A percentile compares a stretch with the other conserved stretches of the same genome.
Evolutionary conservation across 2,329 filamentous ascomycete species (phyloP).

Genomic region (Ophiostoma montium): DNA sequence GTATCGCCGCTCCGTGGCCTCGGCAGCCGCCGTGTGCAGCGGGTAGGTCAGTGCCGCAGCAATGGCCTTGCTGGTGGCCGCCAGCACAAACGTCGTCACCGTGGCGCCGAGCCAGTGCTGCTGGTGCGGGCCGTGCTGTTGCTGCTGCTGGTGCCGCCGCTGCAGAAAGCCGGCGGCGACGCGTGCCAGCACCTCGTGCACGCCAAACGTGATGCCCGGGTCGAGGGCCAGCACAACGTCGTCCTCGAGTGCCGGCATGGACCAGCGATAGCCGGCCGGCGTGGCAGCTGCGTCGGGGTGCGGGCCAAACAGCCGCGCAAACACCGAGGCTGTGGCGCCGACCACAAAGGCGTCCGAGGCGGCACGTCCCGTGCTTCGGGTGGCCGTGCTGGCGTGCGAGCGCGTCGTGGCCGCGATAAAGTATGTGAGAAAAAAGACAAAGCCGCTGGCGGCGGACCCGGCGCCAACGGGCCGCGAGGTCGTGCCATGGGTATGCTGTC

Average conservation of each 20-base stretch:
- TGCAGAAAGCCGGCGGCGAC: background rate
- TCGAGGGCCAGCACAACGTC: slow-evolving; percentile 70
- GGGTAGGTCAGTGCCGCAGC: slow-evolving; percentile 72
- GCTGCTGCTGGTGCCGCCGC: slow-evolving; percentile 16
- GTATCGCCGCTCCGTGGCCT: background rate
- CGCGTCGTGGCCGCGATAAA: slow-evolving; percentile 26
- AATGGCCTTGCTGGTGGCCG: slow-evolving; percentile 64
- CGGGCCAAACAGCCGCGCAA: slow-evolving; percentile 25
- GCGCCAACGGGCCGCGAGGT: background rate
- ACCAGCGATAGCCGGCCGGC: slow-evolving; percentile 23
- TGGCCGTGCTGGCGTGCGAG: background rate
- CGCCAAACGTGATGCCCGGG: slow-evolving; percentile 71
- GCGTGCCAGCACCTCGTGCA: slow-evolving; percentile 48
- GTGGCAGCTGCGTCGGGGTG: background rate
- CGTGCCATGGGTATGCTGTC: background rate
- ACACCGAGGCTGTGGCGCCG: slow-evolving; percentile 30
- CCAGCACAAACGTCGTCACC: slow-evolving; percentile 33
- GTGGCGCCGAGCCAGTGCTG: slow-evolving; percentile 15
- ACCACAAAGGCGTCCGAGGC: slow-evolving; percentile 18
- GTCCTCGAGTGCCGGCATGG: slow-evolving; percentile 61
- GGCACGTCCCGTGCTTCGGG: background rate
- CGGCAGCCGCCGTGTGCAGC: slow-evolving; percentile 52
- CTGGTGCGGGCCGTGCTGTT: slow-evolving; percentile 14
- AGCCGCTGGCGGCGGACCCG: slow-evolving; percentile 46
- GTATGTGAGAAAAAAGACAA: slow-evolving; percentile 79